Percentiles rank a stretch among this genome's conserved stretches.
phyloP scores from a whole-genome alignment of 2,329 filamentous ascomycete genomes.

The Ophiognomonia clavigignenti-juglandacearum region DNA sequence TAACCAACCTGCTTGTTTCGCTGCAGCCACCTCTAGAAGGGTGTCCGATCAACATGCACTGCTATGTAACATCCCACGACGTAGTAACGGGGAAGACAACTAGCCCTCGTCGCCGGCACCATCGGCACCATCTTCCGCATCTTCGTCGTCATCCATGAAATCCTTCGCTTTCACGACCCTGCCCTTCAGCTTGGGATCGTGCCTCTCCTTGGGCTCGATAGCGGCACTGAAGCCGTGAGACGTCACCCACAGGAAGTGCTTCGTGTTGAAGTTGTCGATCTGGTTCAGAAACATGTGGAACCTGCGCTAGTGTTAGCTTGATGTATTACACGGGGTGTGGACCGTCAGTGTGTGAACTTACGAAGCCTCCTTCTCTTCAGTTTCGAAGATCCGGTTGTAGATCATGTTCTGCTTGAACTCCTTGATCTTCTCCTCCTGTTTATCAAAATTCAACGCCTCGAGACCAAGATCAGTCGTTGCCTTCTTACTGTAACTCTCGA shows the following conservation, averaged over 20 bases:
- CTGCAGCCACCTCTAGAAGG: too few species aligned
- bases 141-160: slow-evolving; percentile 49
- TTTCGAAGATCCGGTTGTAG: slow-evolving; percentile 83
- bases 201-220: slow-evolving; percentile 38
- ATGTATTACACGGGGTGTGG: background rate
- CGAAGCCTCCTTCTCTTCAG: slow-evolving; percentile 84
- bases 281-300: slow-evolving; percentile 78
- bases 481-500: slow-evolving; percentile 80
- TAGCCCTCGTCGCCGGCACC: slow-evolving; percentile 30
- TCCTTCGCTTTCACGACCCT: slow-evolving; percentile 39
- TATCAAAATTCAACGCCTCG: slow-evolving; percentile 71
- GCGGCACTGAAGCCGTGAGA: slow-evolving; percentile 62
- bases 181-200: slow-evolving; percentile 26
- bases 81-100: background rate
- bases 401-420: slow-evolving; percentile 91
- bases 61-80: background rate
- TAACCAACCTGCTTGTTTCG: too few species aligned
- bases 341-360: slow-evolving; percentile 47
- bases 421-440: slow-evolving; percentile 72
- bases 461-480: slow-evolving; percentile 59
- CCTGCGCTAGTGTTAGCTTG: slow-evolving; percentile 33
- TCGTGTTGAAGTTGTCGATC: slow-evolving; percentile 67
- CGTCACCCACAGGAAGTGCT: slow-evolving; percentile 71
- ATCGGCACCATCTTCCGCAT: slow-evolving; percentile 42
- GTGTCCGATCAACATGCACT: too few species aligned